Evolutionary conservation across 768 basidiomycete species (phyloP).

Genomic region (Suillus paluster): DNA sequence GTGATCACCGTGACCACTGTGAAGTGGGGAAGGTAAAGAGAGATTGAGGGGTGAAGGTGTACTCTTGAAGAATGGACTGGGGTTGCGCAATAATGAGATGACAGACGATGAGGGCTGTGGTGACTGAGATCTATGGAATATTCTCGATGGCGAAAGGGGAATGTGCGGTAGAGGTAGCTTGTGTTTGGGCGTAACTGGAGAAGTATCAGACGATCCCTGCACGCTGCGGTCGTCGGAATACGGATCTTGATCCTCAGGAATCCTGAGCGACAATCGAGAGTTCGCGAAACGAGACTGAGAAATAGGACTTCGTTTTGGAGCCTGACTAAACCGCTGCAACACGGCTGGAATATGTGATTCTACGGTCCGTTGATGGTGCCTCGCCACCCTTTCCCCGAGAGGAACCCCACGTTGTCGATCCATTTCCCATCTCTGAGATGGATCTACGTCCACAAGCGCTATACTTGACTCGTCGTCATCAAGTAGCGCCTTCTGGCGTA

Average conservation of each 20-base stretch:
- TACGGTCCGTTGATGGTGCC: constrained; percentile 39
- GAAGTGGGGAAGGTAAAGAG: too few relatives aligned
- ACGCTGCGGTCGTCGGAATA: too few relatives aligned
- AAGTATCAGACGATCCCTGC: too few relatives aligned
- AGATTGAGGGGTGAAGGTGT: too few relatives aligned
- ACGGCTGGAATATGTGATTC: constrained; percentile 23
- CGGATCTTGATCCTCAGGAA: too few relatives aligned
- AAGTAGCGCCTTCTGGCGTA: constrained; percentile 24
- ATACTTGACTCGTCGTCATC: constrained; percentile 55
- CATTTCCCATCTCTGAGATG: constrained; percentile 51
- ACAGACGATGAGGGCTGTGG: too few relatives aligned
- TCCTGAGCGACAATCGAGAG: constrained; percentile 37
- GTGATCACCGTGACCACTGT: too few relatives aligned
- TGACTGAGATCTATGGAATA: constrained; percentile 38
- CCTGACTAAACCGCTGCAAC: constrained; percentile 36
- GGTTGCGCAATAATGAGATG: too few relatives aligned
- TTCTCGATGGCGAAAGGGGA: constrained; percentile 34
- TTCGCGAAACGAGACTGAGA: constrained; percentile 37
- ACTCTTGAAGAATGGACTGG: too few relatives aligned
- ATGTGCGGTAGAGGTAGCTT: constrained; percentile 32
- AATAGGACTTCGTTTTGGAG: constrained; percentile 26
- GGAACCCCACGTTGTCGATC: constrained; percentile 48
- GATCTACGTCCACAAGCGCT: constrained; percentile 58
- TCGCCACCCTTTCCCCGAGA: constrained; percentile 45
- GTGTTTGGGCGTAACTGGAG: constrained; percentile 37